These are phyloP conservation scores for Miscanthus sacchariflorus DNA, from an alignment of 202 grass and related monocot genomes.

Conservation along the genomic window DNA sequence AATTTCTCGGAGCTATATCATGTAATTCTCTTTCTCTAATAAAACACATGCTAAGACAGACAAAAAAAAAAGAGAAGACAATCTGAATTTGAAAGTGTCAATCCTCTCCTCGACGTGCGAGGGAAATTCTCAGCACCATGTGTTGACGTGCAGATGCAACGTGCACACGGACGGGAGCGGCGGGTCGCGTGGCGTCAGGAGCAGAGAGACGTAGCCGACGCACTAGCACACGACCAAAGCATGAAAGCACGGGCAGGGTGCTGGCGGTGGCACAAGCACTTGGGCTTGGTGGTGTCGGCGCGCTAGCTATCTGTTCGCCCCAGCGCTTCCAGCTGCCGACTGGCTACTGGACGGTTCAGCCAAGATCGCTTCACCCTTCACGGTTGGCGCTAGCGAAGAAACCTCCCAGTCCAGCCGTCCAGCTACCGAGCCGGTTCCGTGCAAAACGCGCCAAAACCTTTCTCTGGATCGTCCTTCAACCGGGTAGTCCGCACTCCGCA, in stretches of 20 bases:
- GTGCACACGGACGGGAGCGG: background rate
- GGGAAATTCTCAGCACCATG: background rate
- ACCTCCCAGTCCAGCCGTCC: background rate
- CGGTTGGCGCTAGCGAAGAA: background rate
- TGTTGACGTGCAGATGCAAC: background rate
- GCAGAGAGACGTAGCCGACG: background rate
- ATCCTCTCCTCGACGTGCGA: background rate
- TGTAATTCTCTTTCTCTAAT: no score
- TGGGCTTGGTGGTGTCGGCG: background rate
- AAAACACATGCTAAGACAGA: no score
- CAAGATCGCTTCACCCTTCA: background rate
- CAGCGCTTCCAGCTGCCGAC: background rate
- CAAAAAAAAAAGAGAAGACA: no score
- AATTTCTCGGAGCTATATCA: no score
- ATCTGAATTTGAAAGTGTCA: no score
- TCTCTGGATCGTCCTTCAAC: no score
- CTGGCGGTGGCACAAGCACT: background rate
- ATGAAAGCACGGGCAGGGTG: conserved; percentile 16
- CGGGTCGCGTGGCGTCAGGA: background rate
- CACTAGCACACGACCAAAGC: background rate
- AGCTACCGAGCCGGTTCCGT: no score
- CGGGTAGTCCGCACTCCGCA: no score
- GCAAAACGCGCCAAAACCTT: no score
- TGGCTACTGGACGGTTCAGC: background rate
- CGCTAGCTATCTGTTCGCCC: background rate